Conservation (phyloP, 225 moss, liverwort and hornwort species). For the Pleurozium schreberi region DNA sequence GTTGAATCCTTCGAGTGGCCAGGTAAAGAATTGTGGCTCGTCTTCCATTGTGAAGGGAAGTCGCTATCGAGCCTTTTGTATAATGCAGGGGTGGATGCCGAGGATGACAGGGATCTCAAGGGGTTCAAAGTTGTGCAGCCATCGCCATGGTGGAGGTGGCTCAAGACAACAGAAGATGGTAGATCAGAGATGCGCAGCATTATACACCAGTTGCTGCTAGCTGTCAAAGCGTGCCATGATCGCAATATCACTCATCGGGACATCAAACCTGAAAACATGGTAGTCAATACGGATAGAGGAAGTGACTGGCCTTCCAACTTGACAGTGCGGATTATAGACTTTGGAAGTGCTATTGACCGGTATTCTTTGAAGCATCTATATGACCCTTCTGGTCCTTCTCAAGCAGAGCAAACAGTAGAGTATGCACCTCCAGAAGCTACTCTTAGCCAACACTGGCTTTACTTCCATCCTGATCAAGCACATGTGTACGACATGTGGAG, state of each 20-base stretch:
- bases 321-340: constrained; percentile 70
- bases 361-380: constrained; percentile 61
- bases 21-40: constrained; percentile 62
- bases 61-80: constrained; percentile 65
- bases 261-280: constrained; percentile 86
- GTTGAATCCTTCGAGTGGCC: constrained; percentile 71
- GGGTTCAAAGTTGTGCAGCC: constrained; percentile 65
- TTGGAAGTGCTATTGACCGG: constrained; percentile 70
- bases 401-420: constrained; percentile 64
- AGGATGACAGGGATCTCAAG: constrained; percentile 33
- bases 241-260: constrained; percentile 80
- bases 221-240: constrained; percentile 67
- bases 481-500: constrained; percentile 82
- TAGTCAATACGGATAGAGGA: constrained; percentile 33
- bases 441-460: constrained; percentile 69
- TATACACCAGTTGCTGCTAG: constrained; percentile 54
- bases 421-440: constrained; percentile 79
- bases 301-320: constrained; percentile 61
- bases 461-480: constrained; percentile 66
- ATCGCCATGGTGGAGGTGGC: constrained; percentile 86
- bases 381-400: constrained; percentile 55
- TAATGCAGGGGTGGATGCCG: constrained; percentile 23
- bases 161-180: constrained; percentile 61
- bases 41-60: constrained; percentile 68
- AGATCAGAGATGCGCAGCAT: constrained; percentile 57